Conservation (phyloP, 441 rosid genomes). For the Brassica balearica region DNA sequence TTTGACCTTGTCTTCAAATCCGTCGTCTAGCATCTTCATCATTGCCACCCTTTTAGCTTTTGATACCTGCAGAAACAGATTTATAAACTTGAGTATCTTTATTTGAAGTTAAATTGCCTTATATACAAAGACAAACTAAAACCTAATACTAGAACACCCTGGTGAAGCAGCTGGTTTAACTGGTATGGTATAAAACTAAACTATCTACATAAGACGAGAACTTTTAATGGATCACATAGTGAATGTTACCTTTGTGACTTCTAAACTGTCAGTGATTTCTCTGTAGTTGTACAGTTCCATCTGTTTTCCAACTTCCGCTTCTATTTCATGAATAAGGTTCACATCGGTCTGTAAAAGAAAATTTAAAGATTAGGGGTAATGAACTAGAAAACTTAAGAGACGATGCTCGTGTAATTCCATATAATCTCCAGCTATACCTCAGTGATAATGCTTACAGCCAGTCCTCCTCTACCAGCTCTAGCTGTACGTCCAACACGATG, state of each 20-base stretch:
- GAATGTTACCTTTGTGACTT: constrained; percentile 69
- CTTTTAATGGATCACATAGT: background rate
- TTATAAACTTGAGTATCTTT: constrained; percentile 4
- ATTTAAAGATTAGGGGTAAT: constrained; percentile 7
- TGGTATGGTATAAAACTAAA: constrained; percentile 18
- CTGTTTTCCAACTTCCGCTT: constrained; percentile 71
- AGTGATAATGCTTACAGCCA: constrained; percentile 81
- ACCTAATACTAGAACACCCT: constrained; percentile 10
- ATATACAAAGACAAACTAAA: constrained; percentile 10
- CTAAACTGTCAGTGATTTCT: constrained; percentile 78
- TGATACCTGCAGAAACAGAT: constrained; percentile 58
- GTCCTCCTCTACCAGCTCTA: constrained; percentile 95
- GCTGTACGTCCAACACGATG: constrained; percentile 99
- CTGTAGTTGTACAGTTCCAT: constrained; percentile 68
- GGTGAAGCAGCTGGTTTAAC: constrained; percentile 15
- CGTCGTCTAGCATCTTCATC: constrained; percentile 91
- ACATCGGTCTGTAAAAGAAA: constrained; percentile 70
- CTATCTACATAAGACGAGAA: background rate
- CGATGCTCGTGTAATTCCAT: background rate
- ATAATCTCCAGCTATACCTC: constrained; percentile 55
- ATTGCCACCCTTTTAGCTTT: constrained; percentile 86
- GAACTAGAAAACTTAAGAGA: constrained; percentile 18
- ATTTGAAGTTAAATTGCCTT: background rate
- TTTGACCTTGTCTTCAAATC: constrained; percentile 80
- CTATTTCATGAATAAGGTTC: constrained; percentile 75